phyloP scores from a whole-genome alignment of 305 asterid species.

The Fraxinus floribunda region DNA sequence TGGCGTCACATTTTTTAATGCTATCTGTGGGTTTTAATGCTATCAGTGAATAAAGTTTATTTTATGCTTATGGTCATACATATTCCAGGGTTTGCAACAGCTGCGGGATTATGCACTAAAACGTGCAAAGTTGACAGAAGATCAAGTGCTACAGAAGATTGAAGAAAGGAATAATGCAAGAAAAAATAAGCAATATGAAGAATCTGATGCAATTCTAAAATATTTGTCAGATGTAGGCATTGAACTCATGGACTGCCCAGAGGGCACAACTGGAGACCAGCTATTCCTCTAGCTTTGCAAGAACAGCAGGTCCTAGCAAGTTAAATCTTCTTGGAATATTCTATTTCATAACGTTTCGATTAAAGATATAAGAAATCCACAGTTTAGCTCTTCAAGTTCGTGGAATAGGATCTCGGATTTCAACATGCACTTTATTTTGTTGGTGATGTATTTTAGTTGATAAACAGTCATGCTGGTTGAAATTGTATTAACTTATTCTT shows the following conservation, averaged over 20 bases:
- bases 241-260: conserved; percentile 88
- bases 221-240: conserved; percentile 77
- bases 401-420: neutral
- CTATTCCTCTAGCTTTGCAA: conserved; percentile 77
- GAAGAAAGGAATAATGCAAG: conserved; percentile 67
- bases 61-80: conserved; percentile 4
- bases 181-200: conserved; percentile 70
- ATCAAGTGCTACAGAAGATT: conserved; percentile 58
- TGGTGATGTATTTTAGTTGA: neutral
- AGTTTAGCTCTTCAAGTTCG: neutral
- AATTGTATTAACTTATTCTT: neutral
- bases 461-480: neutral
- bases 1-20: neutral
- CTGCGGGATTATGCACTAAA: conserved; percentile 66
- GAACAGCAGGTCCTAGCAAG: conserved; percentile 40
- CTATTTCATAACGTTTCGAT: neutral
- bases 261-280: conserved; percentile 97
- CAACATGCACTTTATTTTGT: neutral
- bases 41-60: neutral
- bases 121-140: conserved; percentile 76
- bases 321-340: conserved; percentile 22
- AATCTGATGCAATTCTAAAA: conserved; percentile 68
- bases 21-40: neutral
- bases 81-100: conserved; percentile 62
- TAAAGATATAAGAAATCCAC: neutral